Conservation (phyloP, 2,329 filamentous ascomycete genomes). For the Curvularia sp. region DNA sequence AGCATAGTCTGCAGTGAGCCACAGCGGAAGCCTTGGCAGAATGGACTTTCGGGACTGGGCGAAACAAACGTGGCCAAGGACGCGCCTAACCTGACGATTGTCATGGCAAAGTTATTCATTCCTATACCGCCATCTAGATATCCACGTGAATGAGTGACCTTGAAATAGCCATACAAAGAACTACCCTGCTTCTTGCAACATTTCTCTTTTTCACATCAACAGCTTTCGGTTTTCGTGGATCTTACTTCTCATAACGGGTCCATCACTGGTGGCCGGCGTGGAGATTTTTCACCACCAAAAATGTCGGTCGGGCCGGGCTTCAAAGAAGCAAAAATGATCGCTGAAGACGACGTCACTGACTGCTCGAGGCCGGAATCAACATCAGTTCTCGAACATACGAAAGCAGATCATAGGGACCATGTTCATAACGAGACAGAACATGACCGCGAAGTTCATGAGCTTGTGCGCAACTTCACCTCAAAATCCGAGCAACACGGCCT, state of each 20-base stretch:
- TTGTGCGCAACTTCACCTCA: constrained; percentile 50
- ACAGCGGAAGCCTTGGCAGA: not conserved
- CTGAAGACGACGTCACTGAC: constrained; percentile 1
- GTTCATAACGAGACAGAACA: constrained; percentile 17
- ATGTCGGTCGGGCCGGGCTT: constrained; percentile 6
- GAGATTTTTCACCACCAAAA: not conserved
- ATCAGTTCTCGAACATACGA: constrained; percentile 19
- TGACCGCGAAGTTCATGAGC: constrained; percentile 29
- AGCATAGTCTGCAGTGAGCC: not conserved
- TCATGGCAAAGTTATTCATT: not conserved
- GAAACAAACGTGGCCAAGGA: not conserved
- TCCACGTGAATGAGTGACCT: not conserved
- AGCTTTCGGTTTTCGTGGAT: not conserved
- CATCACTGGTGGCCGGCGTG: not conserved
- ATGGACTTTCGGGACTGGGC: constrained; percentile 1
- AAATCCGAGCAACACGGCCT: constrained; percentile 46
- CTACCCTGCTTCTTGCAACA: not conserved
- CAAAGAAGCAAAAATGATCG: not conserved
- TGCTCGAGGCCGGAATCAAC: constrained; percentile 5
- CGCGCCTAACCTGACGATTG: no score
- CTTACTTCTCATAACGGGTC: not conserved
- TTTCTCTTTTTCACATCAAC: not conserved
- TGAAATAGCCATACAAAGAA: not conserved
- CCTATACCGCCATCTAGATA: not conserved
- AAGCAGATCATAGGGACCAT: not conserved